Evolutionary conservation across 2,329 filamentous ascomycete species (phyloP), one percentile per base, ranked within the genome.

Genomic region (Nigrospora oryzae): DNA sequence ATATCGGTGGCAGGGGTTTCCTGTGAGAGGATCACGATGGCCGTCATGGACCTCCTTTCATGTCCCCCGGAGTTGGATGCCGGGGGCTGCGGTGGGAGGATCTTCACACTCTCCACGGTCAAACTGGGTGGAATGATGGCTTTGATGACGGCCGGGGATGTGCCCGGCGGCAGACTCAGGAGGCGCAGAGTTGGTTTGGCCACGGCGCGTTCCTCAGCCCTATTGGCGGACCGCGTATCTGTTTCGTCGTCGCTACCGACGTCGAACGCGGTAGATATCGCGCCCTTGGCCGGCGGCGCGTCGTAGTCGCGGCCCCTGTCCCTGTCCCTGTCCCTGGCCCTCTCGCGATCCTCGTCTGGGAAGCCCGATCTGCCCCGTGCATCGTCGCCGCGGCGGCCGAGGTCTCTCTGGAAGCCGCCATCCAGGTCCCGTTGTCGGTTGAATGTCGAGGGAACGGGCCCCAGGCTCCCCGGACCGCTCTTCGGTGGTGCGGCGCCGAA

Each of bases 1-100:
- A 96, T 90, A 46, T 94, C 87, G 19, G 83, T 85, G 1, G 84
- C 85, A 0, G 89, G 79, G 0, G 89, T 93, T 51, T 93, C 87
- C 46, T 85, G 81, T 1, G 85, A 81, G 30, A 95, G 67, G 0
- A 85, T 89, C 38, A 93, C 84, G 54, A 95, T 88, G 5, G 89
- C 89, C 14, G 86, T 76, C 32, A 80, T 75, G 2, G 83, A 84
- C 57, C 82, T 89, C 47, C 84, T 77, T 53, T 90, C 85, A 3
- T 70, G 74, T 12, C 65, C 65, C 34, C 65, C 17, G 6, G 11
- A n/a, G n/a, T n/a, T 36, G 35, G 35, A 6, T 17, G 35, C 68
- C 2, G 76, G 65, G 3, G 72, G 74, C 12, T 66, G 59, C 0
- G 75, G 65, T 3, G 81, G 76, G 28, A 86, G 63, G 30, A 93